Base-by-base conservation (phyloP, 768 basidiomycete genomes). In the Boletus rubescentipes region DNA sequence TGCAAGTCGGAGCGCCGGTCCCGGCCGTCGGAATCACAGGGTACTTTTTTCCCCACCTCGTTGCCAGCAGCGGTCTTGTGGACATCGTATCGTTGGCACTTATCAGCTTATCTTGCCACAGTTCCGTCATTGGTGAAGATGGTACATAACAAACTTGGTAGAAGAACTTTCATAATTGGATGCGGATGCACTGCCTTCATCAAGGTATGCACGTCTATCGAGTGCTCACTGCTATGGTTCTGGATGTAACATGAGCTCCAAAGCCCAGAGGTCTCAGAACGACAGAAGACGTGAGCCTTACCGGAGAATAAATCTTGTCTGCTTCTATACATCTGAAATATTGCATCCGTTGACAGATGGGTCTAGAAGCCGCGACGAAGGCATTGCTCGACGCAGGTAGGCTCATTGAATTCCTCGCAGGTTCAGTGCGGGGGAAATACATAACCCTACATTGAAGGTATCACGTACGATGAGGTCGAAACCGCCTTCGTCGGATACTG, bases 321-420 rank as follows among this genome's bases (percentile, higher is more conserved):
- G 1, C 12, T 44, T 39, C 34, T 18, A 2, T 23, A 7, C 6
- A 4, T 29, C 44, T 52, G 35, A 65, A 35, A 41, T 31, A n/a
- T 35, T 9, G 5, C 18, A 30, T 35, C 16, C 26, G 26, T 26
- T 26, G 26, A 6, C 47, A 91, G 87, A 91, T 93, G 87, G 91
- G 90, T 6, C 74, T 93, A 39, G 92, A 93, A 68, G 92, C 92
- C 2, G 82, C 88, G 1, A 91, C 89, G 1, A 93, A 94, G 62
- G 91, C 92, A 0, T 77, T 93, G 21, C 80, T 93, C 15, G 92
- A 94, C 61, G 91, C 91, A 59, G 88, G 87, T 85, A 46, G 71
- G 18, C 43, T 40, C 4, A 2, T 41, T 20, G n/a, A 31, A 7
- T 16, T 26, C 20, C 5, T 10, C 16, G 1, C 23, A 4, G 15